Evolutionary conservation across 2,329 filamentous ascomycete species (phyloP).

Genomic region (Penicillium sp.): DNA sequence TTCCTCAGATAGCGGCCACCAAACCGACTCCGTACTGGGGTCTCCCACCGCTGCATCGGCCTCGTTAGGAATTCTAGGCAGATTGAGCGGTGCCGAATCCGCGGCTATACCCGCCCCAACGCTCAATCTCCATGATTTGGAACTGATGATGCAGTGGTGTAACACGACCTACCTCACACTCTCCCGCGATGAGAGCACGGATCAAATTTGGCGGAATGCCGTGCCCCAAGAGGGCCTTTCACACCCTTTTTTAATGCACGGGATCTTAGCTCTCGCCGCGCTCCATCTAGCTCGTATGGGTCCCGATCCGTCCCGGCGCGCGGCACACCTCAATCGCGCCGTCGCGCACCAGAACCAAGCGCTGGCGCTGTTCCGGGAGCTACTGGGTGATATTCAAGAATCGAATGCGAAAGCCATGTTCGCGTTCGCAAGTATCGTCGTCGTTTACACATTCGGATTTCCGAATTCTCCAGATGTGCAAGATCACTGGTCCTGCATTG

Average conservation of each 20-base stretch:
- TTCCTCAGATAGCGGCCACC: slow-evolving; percentile 21
- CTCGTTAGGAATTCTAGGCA: slow-evolving; percentile 27
- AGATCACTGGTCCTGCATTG: slow-evolving; percentile 31
- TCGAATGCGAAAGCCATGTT: slow-evolving; percentile 44
- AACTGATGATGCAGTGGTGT: slow-evolving; percentile 44
- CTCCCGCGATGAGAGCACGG: slow-evolving; percentile 30
- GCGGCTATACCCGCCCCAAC: slow-evolving; percentile 25
- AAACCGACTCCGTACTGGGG: slow-evolving; percentile 10
- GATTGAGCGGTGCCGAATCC: slow-evolving; percentile 15
- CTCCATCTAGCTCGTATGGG: slow-evolving; percentile 36
- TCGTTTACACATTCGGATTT: slow-evolving; percentile 41
- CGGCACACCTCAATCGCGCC: slow-evolving; percentile 36
- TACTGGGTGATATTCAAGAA: slow-evolving; percentile 32
- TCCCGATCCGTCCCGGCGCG: slow-evolving; percentile 19
- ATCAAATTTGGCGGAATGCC: slow-evolving; percentile 33
- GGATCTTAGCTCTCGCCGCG: slow-evolving; percentile 36
- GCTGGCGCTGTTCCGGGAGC: slow-evolving; percentile 35
- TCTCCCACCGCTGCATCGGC: slow-evolving; percentile 21
- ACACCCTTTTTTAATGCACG: slow-evolving; percentile 39
- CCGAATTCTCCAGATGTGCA: slow-evolving; percentile 27
- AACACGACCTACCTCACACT: slow-evolving; percentile 34
- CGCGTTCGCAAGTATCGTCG: slow-evolving; percentile 38
- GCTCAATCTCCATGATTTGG: slow-evolving; percentile 47
- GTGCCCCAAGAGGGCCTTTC: slow-evolving; percentile 36
- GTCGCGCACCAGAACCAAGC: slow-evolving; percentile 37